These are phyloP conservation scores for Microcos paniculata DNA, from an alignment of 345 rosid species.

Conservation along the genomic window DNA sequence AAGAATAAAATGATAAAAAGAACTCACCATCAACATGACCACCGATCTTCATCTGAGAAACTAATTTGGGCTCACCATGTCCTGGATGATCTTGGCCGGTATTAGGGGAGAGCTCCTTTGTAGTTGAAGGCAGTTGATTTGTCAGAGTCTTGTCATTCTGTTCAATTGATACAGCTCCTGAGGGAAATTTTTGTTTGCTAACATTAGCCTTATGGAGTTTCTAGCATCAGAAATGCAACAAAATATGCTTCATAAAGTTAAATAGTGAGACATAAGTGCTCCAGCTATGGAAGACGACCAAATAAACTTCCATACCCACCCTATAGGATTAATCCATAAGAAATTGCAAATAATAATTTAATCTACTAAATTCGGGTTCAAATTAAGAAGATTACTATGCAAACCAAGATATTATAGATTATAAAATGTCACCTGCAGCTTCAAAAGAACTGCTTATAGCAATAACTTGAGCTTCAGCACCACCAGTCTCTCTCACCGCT, in stretches of 20 bases:
- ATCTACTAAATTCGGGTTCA: neutral
- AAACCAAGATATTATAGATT: neutral
- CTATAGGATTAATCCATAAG: neutral
- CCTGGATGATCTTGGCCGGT: slow-evolving; percentile 18
- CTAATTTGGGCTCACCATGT: slow-evolving; percentile 20
- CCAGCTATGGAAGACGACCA: neutral
- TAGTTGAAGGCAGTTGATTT: slow-evolving; percentile 23
- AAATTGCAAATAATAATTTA: neutral
- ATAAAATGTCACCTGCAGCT: slow-evolving; percentile 43
- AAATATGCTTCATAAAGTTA: neutral
- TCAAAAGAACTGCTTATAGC: slow-evolving; percentile 24
- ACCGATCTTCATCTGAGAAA: slow-evolving; percentile 25
- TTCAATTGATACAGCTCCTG: slow-evolving; percentile 26
- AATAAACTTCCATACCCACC: neutral
- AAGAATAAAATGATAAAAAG: neutral
- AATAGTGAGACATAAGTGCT: neutral
- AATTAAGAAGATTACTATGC: neutral
- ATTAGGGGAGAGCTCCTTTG: slow-evolving; percentile 10
- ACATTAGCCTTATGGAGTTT: neutral
- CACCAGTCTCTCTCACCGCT: slow-evolving; percentile 29
- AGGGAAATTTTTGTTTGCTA: neutral
- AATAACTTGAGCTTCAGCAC: slow-evolving; percentile 23
- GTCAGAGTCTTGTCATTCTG: slow-evolving; percentile 8
- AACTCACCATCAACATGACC: slow-evolving; percentile 31
- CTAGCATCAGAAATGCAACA: neutral